Evolutionary conservation across 1,284 basidiomycete genomes (phyloP).

Genomic region (Cryptococcus sp.): DNA sequence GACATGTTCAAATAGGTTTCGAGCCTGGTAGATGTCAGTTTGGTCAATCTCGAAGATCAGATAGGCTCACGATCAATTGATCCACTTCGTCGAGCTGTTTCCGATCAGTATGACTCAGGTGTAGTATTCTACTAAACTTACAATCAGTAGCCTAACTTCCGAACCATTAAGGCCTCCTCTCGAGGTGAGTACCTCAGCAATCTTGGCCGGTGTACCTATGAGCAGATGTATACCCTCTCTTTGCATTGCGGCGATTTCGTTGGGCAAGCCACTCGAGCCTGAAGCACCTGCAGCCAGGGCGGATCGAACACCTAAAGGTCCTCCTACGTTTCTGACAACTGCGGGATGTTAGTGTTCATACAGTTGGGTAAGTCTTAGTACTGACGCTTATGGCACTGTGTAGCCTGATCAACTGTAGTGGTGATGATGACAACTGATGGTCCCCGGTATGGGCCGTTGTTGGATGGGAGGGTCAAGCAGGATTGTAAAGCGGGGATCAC

Average conservation of each 20-base stretch:
- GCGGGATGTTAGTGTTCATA: not conserved
- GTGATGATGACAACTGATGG: conserved; percentile 89
- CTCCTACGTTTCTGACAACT: conserved; percentile 90
- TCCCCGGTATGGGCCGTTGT: conserved; percentile 60
- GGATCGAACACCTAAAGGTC: conserved; percentile 81
- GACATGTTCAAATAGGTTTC: conserved; percentile 92
- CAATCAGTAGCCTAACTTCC: conserved; percentile 82
- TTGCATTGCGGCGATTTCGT: conserved; percentile 76
- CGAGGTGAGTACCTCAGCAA: conserved; percentile 85
- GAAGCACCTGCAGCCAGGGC: conserved; percentile 76
- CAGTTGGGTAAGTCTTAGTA: not conserved
- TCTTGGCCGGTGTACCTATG: conserved; percentile 92
- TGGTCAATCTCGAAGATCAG: conserved; percentile 4
- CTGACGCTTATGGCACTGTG: conserved; percentile 78
- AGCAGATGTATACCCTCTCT: conserved; percentile 91
- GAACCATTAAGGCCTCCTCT: conserved; percentile 60
- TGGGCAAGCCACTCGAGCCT: conserved; percentile 60
- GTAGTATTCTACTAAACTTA: conserved; percentile 14
- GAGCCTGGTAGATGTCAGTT: conserved; percentile 52
- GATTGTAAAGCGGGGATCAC: conserved; percentile 89
- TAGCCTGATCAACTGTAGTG: conserved; percentile 96
- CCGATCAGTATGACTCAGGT: not conserved
- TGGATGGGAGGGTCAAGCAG: conserved; percentile 60
- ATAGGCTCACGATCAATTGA: conserved; percentile 64
- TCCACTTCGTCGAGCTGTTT: conserved; percentile 78